These are phyloP conservation scores for Gossypium bickii DNA, from an alignment of 345 rosid species.

Conservation along the genomic window DNA sequence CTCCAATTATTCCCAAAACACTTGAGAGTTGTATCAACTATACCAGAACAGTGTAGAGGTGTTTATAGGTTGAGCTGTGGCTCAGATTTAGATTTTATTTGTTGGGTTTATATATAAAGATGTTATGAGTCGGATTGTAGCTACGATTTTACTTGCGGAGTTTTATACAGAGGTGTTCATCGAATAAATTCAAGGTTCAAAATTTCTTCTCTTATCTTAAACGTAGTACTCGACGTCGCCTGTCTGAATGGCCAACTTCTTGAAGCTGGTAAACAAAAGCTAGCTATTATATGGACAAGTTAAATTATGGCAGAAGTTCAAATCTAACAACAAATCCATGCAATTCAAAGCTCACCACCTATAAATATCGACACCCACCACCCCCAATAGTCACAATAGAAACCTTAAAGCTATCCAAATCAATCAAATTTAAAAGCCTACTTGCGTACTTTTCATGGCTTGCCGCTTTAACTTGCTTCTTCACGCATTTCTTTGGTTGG, in stretches of 20 bases:
- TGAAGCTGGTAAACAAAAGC: conserved; percentile 5
- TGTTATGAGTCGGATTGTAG: too few relatives aligned
- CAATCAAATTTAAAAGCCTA: background rate
- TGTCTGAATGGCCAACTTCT: background rate
- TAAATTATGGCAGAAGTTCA: background rate
- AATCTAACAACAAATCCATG: background rate
- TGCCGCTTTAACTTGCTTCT: conserved; percentile 7
- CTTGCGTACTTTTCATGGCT: conserved; percentile 11
- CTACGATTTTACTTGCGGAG: background rate
- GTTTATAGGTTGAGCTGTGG: too few relatives aligned
- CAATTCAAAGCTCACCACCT: background rate
- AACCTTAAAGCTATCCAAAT: background rate
- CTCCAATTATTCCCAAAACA: too few relatives aligned
- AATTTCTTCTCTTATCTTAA: too few relatives aligned
- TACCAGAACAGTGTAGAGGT: too few relatives aligned
- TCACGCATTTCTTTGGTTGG: conserved; percentile 18
- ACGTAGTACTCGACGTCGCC: background rate
- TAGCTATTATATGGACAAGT: background rate
- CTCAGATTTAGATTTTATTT: too few relatives aligned
- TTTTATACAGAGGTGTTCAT: conserved; percentile 6
- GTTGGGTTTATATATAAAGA: too few relatives aligned
- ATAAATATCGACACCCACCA: conserved; percentile 2
- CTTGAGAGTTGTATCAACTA: too few relatives aligned
- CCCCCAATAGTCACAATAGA: background rate
- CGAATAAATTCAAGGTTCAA: background rate